Evolutionary conservation across 768 basidiomycete species (phyloP).

Genomic region (Boletus tomentosulus): DNA sequence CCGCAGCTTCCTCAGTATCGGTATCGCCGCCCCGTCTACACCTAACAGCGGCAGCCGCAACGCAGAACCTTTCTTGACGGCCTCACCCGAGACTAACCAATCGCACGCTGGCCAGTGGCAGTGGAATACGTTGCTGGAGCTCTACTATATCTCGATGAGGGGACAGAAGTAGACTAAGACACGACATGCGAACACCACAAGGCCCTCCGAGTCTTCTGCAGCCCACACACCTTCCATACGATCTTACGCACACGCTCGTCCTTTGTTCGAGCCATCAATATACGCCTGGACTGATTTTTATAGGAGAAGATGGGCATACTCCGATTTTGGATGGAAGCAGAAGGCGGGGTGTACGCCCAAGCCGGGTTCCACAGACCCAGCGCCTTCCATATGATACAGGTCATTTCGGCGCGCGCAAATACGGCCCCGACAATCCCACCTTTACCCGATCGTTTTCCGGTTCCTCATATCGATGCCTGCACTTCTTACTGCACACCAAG

Average conservation of each 20-base stretch:
- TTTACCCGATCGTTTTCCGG: conserved; percentile 87
- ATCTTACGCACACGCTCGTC: conserved; percentile 89
- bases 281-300: conserved; percentile 81
- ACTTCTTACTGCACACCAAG: conserved; percentile 64
- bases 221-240: conserved; percentile 65
- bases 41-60: too few species aligned
- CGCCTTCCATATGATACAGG: conserved; percentile 41
- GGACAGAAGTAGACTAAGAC: conserved; percentile 21
- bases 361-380: conserved; percentile 17
- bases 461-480: conserved; percentile 84
- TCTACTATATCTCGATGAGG: conserved; percentile 74
- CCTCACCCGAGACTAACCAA: too few species aligned
- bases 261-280: conserved; percentile 84
- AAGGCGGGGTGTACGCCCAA: conserved; percentile 17
- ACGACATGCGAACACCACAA: conserved; percentile 39
- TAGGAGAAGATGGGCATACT: conserved; percentile 96
- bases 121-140: conserved; percentile 96
- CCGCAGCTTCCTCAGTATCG: too few species aligned
- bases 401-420: conserved; percentile 64
- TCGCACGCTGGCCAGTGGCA: too few species aligned
- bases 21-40: too few species aligned
- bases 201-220: conserved; percentile 68
- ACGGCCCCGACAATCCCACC: conserved; percentile 67
- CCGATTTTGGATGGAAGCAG: conserved; percentile 87
- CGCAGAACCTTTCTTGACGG: too few species aligned